Evolutionary conservation across 169 alveolate genomes (phyloP).

Genomic region (Eimeria sp.): DNA sequence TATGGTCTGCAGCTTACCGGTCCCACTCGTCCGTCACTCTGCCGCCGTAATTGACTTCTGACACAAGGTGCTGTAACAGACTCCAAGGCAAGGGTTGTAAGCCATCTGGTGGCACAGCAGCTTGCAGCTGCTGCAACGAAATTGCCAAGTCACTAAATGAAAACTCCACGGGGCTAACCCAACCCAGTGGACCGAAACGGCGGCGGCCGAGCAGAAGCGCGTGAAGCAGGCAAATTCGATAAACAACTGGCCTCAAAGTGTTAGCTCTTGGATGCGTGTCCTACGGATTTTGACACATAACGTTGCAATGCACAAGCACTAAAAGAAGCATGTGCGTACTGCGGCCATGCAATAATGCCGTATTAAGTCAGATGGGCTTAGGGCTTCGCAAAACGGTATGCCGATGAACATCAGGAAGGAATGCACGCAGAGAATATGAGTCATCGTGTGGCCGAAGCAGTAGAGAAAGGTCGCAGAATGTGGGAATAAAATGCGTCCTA

Average conservation of each 20-base stretch:
- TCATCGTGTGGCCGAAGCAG: not conserved
- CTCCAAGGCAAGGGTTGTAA: conserved; percentile 95
- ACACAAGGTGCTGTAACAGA: conserved; percentile 96
- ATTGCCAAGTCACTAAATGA: conserved; percentile 97
- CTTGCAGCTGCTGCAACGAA: conserved; percentile 93
- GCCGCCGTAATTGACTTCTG: conserved; percentile 99
- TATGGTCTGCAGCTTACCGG: conserved; percentile 85
- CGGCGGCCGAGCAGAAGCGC: conserved; percentile 97
- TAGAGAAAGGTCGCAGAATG: too few species aligned
- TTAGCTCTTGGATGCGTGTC: conserved; percentile 94
- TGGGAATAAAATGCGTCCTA: conserved; percentile 86
- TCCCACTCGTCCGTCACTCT: conserved; percentile 98
- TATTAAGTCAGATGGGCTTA: not conserved
- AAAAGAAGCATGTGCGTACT: not conserved
- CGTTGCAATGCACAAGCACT: not conserved
- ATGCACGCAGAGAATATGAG: too few species aligned
- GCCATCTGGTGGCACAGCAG: conserved; percentile 93
- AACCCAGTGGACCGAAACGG: conserved; percentile 98
- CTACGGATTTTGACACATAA: conserved; percentile 81
- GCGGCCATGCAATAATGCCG: not conserved
- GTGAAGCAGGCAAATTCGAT: conserved; percentile 96
- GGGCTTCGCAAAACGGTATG: not conserved
- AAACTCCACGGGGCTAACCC: conserved; percentile 98
- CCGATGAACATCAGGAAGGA: not conserved
- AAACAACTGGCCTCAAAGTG: conserved; percentile 95